A percentile compares a stretch with the other conserved stretches of the same genome.
phyloP scores from a whole-genome alignment of 192 early-diverging fungal species.

The Rhizophagus sp. region DNA sequence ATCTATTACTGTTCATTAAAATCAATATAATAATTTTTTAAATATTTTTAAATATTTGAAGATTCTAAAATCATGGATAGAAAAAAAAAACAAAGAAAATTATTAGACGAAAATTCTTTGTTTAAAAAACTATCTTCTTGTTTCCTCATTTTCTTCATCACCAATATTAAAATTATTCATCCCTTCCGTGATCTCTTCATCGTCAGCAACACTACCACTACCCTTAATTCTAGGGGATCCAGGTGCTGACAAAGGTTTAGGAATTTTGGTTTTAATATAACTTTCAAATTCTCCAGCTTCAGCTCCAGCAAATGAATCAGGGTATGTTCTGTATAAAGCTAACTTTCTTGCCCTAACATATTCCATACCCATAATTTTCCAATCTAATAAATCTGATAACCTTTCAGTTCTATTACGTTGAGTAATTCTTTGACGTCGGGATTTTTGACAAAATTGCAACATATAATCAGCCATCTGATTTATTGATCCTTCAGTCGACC shows the following conservation, averaged over 20 bases:
- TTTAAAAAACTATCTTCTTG: not conserved
- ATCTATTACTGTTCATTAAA: too few species aligned
- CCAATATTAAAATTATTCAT: not conserved
- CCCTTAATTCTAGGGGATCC: slow-evolving; percentile 71
- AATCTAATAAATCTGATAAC: slow-evolving; percentile 93
- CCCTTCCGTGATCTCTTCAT: slow-evolving; percentile 48
- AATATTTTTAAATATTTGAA: too few species aligned
- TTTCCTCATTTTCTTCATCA: not conserved
- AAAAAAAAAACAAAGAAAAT: too few species aligned
- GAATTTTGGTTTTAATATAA: slow-evolving; percentile 65
- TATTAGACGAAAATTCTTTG: not conserved
- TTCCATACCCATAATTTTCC: slow-evolving; percentile 97
- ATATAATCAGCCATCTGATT: slow-evolving; percentile 86
- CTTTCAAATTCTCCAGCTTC: slow-evolving; percentile 62
- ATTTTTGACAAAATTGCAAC: slow-evolving; percentile 94
- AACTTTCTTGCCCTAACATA: slow-evolving; percentile 98
- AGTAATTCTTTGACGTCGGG: slow-evolving; percentile 96
- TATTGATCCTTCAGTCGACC: slow-evolving; percentile 88
- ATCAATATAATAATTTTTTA: too few species aligned
- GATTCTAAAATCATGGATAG: too few species aligned
- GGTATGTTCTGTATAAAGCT: slow-evolving; percentile 86
- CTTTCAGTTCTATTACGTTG: slow-evolving; percentile 97
- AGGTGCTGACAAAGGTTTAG: slow-evolving; percentile 84
- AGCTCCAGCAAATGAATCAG: slow-evolving; percentile 77
- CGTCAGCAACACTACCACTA: slow-evolving; percentile 31